A percentile compares a stretch with the other conserved stretches of the same genome.
phyloP scores from a whole-genome alignment of 805 yeast species.

The Teunomyces cretensis region DNA sequence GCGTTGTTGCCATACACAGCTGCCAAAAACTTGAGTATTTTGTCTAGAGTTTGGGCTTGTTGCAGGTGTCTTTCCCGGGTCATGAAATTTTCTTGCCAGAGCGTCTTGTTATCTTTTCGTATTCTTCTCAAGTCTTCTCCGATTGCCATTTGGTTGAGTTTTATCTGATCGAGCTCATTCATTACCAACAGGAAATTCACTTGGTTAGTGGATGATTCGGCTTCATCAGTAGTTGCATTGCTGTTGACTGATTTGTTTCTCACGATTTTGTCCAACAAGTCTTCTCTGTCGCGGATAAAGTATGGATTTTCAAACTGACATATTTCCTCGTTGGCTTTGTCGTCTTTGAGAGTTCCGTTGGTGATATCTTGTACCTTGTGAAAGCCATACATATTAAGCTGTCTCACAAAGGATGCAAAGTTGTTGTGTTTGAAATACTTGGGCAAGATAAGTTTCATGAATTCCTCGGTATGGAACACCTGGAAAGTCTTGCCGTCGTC shows the following conservation, averaged over 20 bases:
- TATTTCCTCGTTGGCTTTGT: conserved; percentile 63
- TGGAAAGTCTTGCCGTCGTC: conserved; percentile 83
- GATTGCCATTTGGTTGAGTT: conserved; percentile 74
- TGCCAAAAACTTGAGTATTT: conserved; percentile 83
- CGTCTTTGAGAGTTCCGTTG: conserved; percentile 61
- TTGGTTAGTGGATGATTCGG: conserved; percentile 21
- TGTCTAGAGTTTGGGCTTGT: conserved; percentile 85
- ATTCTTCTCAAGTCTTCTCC: conserved; percentile 83
- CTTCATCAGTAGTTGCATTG: conserved; percentile 14
- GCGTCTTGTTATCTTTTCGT: conserved; percentile 79
- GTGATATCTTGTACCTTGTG: conserved; percentile 94
- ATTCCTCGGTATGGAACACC: conserved; percentile 78
- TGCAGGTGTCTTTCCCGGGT: conserved; percentile 82
- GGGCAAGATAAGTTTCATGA: conserved; percentile 83
- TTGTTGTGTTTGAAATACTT: conserved; percentile 93
- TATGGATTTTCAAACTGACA: conserved; percentile 88
- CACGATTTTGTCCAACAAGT: conserved; percentile 78
- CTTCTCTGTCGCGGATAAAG: conserved; percentile 77
- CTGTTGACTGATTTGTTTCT: conserved; percentile 56
- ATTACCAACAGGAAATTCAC: conserved; percentile 55
- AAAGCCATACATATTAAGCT: conserved; percentile 98
- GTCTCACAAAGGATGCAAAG: conserved; percentile 94
- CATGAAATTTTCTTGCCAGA: conserved; percentile 86
- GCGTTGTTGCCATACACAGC: conserved; percentile 69
- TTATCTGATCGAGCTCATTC: conserved; percentile 72